A percentile compares a stretch with the other conserved stretches of the same genome.
These are phyloP conservation scores for Fusarium austroafricanum DNA, from an alignment of 2,329 filamentous ascomycete genomes.

Conservation along the genomic window DNA sequence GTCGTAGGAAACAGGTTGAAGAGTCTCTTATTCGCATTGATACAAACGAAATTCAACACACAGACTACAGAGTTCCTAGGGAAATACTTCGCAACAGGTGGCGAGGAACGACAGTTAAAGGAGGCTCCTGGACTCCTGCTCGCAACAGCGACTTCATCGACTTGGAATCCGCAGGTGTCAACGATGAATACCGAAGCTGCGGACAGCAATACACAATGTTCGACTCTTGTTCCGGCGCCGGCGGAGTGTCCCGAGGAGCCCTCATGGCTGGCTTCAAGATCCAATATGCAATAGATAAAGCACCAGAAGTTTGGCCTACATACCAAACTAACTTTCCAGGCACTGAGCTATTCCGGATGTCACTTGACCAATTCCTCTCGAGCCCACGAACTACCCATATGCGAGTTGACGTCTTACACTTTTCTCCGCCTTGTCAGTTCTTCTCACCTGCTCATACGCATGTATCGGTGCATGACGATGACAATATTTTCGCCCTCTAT, in stretches of 20 bases:
- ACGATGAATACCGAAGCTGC: neutral
- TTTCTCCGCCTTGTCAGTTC: conserved; percentile 82
- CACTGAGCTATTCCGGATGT: conserved; percentile 59
- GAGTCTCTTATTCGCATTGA: conserved; percentile 52
- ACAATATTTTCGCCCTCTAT: conserved; percentile 71
- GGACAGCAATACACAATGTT: conserved; percentile 72
- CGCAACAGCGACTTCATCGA: conserved; percentile 29
- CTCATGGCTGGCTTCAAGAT: conserved; percentile 66
- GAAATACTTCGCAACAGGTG: conserved; percentile 51
- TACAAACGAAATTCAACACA: conserved; percentile 47
- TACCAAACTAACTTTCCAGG: conserved; percentile 69
- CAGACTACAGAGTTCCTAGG: conserved; percentile 47
- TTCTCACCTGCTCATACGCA: conserved; percentile 79
- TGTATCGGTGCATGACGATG: conserved; percentile 75
- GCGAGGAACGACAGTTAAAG: conserved; percentile 45
- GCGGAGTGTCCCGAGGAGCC: conserved; percentile 76
- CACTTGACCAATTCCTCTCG: conserved; percentile 63
- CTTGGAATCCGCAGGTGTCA: conserved; percentile 34
- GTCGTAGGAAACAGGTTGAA: conserved; percentile 47
- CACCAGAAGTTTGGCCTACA: conserved; percentile 65
- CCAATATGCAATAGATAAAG: conserved; percentile 73
- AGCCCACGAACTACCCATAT: conserved; percentile 45
- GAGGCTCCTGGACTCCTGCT: conserved; percentile 49
- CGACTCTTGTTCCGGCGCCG: conserved; percentile 79
- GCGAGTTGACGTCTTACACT: conserved; percentile 75